These are phyloP conservation scores for Tubosaeta sp. DNA, from an alignment of 768 basidiomycete genomes.

Conservation along the genomic window DNA sequence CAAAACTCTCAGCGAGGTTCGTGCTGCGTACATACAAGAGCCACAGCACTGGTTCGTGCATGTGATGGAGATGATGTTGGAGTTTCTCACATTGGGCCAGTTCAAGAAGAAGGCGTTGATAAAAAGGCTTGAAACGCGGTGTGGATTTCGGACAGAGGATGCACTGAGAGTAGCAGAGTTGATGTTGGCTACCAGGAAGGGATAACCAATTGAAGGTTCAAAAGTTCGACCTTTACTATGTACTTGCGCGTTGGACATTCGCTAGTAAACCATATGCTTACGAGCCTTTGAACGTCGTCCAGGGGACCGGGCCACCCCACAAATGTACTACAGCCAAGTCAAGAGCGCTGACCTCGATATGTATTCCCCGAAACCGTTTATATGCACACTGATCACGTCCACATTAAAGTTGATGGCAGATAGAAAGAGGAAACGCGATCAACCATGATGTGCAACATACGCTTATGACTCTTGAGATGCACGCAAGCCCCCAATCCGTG, in stretches of 20 bases:
- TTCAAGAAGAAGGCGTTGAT: background rate
- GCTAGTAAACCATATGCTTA: too few relatives aligned
- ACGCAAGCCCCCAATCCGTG: constrained; percentile 57
- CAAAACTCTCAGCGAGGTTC: background rate
- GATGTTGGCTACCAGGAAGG: background rate
- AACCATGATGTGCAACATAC: background rate
- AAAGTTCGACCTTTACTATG: too few relatives aligned
- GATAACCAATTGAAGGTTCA: too few relatives aligned
- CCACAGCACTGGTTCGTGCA: background rate
- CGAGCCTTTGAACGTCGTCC: too few relatives aligned
- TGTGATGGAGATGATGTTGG: background rate
- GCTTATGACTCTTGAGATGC: constrained; percentile 1
- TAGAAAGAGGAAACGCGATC: background rate
- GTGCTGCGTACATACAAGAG: background rate
- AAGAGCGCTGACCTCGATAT: too few relatives aligned
- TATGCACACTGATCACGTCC: too few relatives aligned
- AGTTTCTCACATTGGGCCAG: background rate
- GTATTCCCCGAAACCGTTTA: too few relatives aligned
- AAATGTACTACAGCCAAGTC: too few relatives aligned
- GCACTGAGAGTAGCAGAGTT: background rate
- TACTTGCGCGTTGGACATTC: too few relatives aligned
- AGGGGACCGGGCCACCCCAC: too few relatives aligned
- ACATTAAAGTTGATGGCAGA: background rate
- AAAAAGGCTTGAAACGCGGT: background rate
- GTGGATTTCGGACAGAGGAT: background rate